These are phyloP conservation scores for Annulohypoxylon stygium DNA, from an alignment of 495 filamentous ascomycete species.

Conservation along the genomic window DNA sequence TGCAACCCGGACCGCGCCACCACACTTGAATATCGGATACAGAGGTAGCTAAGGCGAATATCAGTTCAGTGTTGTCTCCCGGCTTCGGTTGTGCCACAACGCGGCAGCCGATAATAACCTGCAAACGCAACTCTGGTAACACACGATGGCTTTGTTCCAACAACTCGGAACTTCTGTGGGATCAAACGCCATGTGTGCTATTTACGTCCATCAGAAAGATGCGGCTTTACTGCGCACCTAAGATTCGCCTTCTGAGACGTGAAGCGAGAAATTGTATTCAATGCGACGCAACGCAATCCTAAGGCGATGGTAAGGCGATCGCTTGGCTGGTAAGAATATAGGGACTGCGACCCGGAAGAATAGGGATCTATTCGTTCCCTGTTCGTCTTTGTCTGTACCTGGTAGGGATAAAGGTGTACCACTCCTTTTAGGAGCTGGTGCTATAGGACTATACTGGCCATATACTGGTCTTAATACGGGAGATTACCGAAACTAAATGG, in stretches of 20 bases:
- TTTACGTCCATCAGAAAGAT: slow-evolving; percentile 18
- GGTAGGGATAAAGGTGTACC: slow-evolving; percentile 12
- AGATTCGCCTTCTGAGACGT: slow-evolving; percentile 37
- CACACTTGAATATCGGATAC: slow-evolving; percentile 9
- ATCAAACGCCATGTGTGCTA: slow-evolving; percentile 39
- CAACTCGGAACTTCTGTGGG: slow-evolving; percentile 31
- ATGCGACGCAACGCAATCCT: slow-evolving; percentile 31
- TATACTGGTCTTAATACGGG: slow-evolving; percentile 26
- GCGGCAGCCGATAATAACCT: slow-evolving; percentile 25
- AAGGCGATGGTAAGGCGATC: slow-evolving; percentile 34
- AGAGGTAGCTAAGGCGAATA: slow-evolving; percentile 20
- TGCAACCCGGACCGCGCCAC: slow-evolving; percentile 21
- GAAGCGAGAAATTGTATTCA: slow-evolving; percentile 25
- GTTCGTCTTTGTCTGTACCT: slow-evolving; percentile 29
- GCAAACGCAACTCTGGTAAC: slow-evolving; percentile 28
- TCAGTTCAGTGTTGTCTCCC: slow-evolving; percentile 21
- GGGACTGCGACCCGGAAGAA: slow-evolving; percentile 7
- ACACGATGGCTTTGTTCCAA: slow-evolving; percentile 34
- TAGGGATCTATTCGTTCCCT: slow-evolving; percentile 25
- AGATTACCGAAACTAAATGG: slow-evolving; percentile 35
- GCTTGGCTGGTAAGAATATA: slow-evolving; percentile 4
- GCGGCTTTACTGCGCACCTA: slow-evolving; percentile 8
- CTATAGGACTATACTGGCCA: slow-evolving; percentile 28
- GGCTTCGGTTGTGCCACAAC: slow-evolving; percentile 38
- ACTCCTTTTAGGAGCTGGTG: slow-evolving; percentile 22